Percentiles rank a stretch among this genome's conserved stretches.
Evolutionary conservation across 352 stramenopile genomes (phyloP).

Genomic region (Phytophthora megakarya): DNA sequence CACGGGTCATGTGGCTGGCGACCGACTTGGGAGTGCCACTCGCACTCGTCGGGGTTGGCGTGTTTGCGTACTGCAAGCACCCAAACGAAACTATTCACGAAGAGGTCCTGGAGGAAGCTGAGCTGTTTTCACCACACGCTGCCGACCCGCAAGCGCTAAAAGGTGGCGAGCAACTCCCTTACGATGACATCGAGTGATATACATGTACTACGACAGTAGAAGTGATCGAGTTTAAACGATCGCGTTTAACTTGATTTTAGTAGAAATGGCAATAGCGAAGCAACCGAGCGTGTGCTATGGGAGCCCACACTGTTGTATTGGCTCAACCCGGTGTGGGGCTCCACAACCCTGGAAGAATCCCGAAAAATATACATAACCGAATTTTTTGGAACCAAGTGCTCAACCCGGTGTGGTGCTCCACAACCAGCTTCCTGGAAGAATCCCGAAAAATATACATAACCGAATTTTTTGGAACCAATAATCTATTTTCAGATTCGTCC

Average conservation of each 20-base stretch:
- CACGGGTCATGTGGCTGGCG: slow-evolving; percentile 61
- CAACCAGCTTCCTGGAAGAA: too few relatives aligned
- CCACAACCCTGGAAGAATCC: too few relatives aligned
- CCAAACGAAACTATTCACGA: slow-evolving; percentile 42
- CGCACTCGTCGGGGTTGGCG: slow-evolving; percentile 52
- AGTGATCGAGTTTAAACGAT: slow-evolving; percentile 13
- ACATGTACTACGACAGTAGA: too few relatives aligned
- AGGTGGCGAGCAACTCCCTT: slow-evolving; percentile 5
- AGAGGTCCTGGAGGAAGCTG: slow-evolving; percentile 26
- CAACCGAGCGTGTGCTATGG: slow-evolving; percentile 25
- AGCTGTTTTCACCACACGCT: slow-evolving; percentile 26
- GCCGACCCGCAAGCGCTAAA: slow-evolving; percentile 21
- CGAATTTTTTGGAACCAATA: too few relatives aligned
- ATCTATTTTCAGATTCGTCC: too few relatives aligned
- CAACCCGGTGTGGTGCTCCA: slow-evolving; percentile 49
- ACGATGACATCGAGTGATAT: slow-evolving; percentile 25
- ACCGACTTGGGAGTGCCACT: slow-evolving; percentile 66
- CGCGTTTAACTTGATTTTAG: not conserved
- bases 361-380: too few relatives aligned
- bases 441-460: too few relatives aligned
- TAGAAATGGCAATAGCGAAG: not conserved
- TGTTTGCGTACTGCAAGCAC: slow-evolving; percentile 67
- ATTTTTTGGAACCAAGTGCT: too few relatives aligned
- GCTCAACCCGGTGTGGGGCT: slow-evolving; percentile 56
- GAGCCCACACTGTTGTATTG: slow-evolving; percentile 76